phyloP scores from a whole-genome alignment of 345 rosid genomes.

The Microcos paniculata region DNA sequence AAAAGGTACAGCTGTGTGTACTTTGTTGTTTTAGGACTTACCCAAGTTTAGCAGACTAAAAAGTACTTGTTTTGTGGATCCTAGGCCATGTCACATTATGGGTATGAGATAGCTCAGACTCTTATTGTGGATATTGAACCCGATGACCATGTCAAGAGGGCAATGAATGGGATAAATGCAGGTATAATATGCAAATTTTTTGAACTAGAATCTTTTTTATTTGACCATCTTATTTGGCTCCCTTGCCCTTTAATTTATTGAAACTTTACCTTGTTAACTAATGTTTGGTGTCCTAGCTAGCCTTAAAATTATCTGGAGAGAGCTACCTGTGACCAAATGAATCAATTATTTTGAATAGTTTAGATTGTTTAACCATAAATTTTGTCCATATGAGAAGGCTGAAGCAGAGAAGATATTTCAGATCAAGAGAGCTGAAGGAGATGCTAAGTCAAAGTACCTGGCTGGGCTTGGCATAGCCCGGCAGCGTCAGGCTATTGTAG shows the following conservation, averaged over 20 bases:
- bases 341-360: background rate
- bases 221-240: background rate
- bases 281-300: conserved; percentile 22
- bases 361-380: background rate
- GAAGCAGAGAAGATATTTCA: conserved; percentile 60
- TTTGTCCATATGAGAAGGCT: conserved; percentile 37
- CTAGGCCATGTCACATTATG: conserved; percentile 81
- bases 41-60: background rate
- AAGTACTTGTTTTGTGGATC: conserved; percentile 3
- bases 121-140: conserved; percentile 79
- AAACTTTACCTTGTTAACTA: background rate
- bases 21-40: background rate
- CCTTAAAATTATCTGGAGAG: conserved; percentile 22
- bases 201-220: background rate
- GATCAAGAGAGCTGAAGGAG: conserved; percentile 61
- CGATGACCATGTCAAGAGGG: conserved; percentile 69
- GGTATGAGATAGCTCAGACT: conserved; percentile 76
- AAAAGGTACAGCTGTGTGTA: conserved; percentile 35
- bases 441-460: conserved; percentile 51
- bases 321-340: background rate
- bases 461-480: conserved; percentile 54
- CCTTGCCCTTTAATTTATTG: background rate
- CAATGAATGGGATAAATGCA: conserved; percentile 83
- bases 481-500: conserved; percentile 61
- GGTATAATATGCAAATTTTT: conserved; percentile 31